A percentile compares a stretch with the other conserved stretches of the same genome.
phyloP scores from a whole-genome alignment of 2,329 filamentous ascomycete genomes.

The Aphanoascus verrucosus region DNA sequence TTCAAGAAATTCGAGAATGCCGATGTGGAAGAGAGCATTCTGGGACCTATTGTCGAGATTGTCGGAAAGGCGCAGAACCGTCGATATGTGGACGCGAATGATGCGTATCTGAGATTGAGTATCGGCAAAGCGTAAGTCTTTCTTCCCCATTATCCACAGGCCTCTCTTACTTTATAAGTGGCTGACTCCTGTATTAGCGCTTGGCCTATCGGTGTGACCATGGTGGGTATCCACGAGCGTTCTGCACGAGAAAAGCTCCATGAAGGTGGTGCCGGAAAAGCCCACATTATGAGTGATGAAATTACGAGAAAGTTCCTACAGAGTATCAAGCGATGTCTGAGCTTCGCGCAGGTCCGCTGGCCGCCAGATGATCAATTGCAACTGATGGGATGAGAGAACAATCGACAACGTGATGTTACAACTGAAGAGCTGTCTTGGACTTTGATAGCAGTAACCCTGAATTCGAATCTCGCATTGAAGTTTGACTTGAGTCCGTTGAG shows the following conservation, averaged over 20 bases:
- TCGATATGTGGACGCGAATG: constrained; percentile 90
- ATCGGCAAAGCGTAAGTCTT: constrained; percentile 68
- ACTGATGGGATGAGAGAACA: constrained; percentile 63
- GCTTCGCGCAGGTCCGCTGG: constrained; percentile 94
- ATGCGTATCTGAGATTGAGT: constrained; percentile 82
- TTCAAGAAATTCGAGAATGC: constrained; percentile 80
- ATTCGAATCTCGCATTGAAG: too few species aligned
- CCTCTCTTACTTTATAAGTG: not conserved
- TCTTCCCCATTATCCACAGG: not conserved
- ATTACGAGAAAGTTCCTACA: constrained; percentile 90
- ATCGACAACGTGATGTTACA: not conserved
- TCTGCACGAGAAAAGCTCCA: constrained; percentile 92
- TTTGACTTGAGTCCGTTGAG: too few species aligned
- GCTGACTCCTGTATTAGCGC: constrained; percentile 40
- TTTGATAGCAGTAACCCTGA: too few species aligned
- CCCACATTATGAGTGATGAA: constrained; percentile 96
- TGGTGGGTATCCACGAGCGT: constrained; percentile 98
- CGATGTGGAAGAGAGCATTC: constrained; percentile 65
- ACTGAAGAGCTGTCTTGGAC: not conserved
- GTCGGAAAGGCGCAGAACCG: constrained; percentile 81
- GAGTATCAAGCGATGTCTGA: constrained; percentile 93
- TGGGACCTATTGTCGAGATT: constrained; percentile 81
- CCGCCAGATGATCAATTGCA: constrained; percentile 85
- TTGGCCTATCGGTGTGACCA: constrained; percentile 98
- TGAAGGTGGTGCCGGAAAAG: constrained; percentile 61